Percentiles rank a stretch among this genome's conserved stretches.
These are phyloP conservation scores for Xylaria bambusicola DNA, from an alignment of 495 filamentous ascomycete species.

Conservation along the genomic window DNA sequence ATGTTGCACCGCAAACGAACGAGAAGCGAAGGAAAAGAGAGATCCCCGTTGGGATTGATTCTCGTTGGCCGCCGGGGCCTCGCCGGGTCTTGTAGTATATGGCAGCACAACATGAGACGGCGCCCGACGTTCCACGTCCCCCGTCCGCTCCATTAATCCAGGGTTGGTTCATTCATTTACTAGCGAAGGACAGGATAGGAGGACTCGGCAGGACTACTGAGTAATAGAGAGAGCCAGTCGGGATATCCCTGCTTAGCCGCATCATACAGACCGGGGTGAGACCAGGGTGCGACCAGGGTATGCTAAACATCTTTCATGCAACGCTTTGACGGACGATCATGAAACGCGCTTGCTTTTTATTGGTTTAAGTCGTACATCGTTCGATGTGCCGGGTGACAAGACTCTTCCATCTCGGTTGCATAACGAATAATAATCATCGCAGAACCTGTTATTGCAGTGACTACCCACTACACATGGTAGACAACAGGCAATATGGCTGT, in stretches of 20 bases:
- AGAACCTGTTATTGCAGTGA: constrained; percentile 9
- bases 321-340: constrained; percentile 1
- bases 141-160: constrained; percentile 1
- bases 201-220: no score
- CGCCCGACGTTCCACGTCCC: neutral
- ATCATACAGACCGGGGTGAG: constrained; percentile 11
- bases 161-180: constrained; percentile 3
- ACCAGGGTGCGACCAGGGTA: constrained; percentile 8
- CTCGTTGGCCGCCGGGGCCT: neutral
- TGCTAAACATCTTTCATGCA: constrained; percentile 13
- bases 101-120: constrained; percentile 7
- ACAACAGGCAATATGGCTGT: neutral
- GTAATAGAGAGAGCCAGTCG: neutral
- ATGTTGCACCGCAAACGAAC: constrained; percentile 18
- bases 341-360: constrained; percentile 9
- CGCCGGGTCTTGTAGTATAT: constrained; percentile 18
- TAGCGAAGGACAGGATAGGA: neutral
- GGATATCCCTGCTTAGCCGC: constrained; percentile 18
- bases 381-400: constrained; percentile 3
- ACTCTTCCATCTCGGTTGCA: neutral
- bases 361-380: constrained; percentile 8
- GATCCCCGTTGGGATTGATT: neutral
- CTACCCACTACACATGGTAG: neutral
- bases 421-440: constrained; percentile 14
- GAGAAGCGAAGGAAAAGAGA: constrained; percentile 13